These are phyloP conservation scores for Spathaspora hagerdaliae DNA, from an alignment of 805 yeast species.

Conservation along the genomic window DNA sequence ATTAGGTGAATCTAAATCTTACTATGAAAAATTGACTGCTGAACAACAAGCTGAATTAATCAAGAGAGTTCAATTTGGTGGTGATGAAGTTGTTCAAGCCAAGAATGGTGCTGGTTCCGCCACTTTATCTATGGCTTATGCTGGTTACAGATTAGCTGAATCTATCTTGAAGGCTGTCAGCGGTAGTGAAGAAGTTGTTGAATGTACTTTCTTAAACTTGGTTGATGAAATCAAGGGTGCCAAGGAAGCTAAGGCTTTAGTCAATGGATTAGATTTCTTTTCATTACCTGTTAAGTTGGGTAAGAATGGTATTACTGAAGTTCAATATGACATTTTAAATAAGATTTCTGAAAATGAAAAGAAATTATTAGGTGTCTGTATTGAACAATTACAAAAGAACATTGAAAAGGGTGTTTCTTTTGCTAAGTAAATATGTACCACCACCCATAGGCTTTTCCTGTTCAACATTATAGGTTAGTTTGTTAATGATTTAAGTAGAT, in stretches of 20 bases:
- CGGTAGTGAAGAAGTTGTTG: constrained; percentile 34
- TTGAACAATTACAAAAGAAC: constrained; percentile 50
- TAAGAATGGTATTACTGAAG: constrained; percentile 50
- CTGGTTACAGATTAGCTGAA: constrained; percentile 73
- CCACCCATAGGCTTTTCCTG: background rate
- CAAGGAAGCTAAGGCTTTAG: constrained; percentile 44
- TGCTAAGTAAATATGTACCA: constrained; percentile 13
- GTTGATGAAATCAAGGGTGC: constrained; percentile 50
- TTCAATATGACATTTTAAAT: constrained; percentile 51
- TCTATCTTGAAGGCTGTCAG: constrained; percentile 55
- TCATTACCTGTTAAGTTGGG: constrained; percentile 61
- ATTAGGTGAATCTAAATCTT: constrained; percentile 28
- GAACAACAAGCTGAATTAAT: constrained; percentile 66
- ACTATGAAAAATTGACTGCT: constrained; percentile 44
- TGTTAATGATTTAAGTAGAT: too few species aligned
- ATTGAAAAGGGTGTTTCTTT: constrained; percentile 58
- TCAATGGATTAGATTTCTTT: constrained; percentile 45
- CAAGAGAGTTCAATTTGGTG: constrained; percentile 90
- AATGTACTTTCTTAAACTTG: constrained; percentile 50
- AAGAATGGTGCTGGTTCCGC: constrained; percentile 84
- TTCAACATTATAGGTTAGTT: too few species aligned
- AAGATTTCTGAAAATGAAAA: constrained; percentile 49
- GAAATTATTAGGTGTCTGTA: constrained; percentile 50
- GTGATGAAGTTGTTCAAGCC: constrained; percentile 85
- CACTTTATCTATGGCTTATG: constrained; percentile 82